These are phyloP conservation scores for Neltuma alba DNA, from an alignment of 306 rosid species.

Conservation along the genomic window DNA sequence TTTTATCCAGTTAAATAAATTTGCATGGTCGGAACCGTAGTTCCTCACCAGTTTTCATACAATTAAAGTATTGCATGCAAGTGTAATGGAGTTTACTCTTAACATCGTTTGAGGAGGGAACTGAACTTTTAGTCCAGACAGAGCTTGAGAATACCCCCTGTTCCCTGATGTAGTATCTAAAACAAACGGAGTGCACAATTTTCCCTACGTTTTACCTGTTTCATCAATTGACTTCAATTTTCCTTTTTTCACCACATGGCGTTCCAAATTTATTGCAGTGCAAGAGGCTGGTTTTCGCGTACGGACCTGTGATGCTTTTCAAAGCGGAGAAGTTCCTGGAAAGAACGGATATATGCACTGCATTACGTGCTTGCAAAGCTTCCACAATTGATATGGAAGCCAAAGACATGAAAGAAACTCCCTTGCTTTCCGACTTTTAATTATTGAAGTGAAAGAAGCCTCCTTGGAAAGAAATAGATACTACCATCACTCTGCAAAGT, in stretches of 20 bases:
- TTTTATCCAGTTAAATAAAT: not conserved
- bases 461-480: not conserved
- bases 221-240: not conserved
- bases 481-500: not conserved
- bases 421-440: constrained; percentile 45
- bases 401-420: not conserved
- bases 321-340: constrained; percentile 81
- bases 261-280: constrained; percentile 57
- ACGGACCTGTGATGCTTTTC: constrained; percentile 63
- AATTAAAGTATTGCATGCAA: not conserved
- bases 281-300: constrained; percentile 76
- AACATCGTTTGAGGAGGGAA: not conserved
- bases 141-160: not conserved
- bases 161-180: not conserved
- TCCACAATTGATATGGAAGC: constrained; percentile 32
- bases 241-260: not conserved
- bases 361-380: constrained; percentile 68
- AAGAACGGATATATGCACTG: constrained; percentile 65
- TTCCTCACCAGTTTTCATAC: not conserved
- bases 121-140: not conserved
- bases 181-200: not conserved
- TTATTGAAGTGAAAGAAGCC: not conserved
- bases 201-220: not conserved
- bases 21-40: not conserved
- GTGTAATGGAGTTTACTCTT: not conserved